Base-by-base conservation (phyloP, 768 basidiomycete genomes). In the Daedaleopsis sinensis region DNA sequence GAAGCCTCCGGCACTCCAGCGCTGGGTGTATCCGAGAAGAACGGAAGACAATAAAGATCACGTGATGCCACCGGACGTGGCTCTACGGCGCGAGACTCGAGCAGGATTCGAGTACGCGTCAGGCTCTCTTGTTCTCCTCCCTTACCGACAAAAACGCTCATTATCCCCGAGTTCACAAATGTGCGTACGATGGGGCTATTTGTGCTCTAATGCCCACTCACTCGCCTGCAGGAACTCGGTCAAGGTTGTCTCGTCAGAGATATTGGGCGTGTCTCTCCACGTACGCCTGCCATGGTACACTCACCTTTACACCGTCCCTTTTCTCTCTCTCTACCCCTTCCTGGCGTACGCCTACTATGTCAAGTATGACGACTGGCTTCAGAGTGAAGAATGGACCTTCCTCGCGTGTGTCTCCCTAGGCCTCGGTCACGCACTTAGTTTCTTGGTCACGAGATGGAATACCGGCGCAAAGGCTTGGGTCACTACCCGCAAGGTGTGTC, bases 381-480 rank as follows among this genome's bases (percentile, higher is more conserved):
- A 88, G 70, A 93, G 91, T 59, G 94, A 96, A 76, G 96, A 98
- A 73, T 98, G 96, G 96, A 96, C 97, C 0, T 99, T 98, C 72
- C 84, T 98, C 21, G 92, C 91, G 39, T 94, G 91, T 65, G 89
- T 96, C 15, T 76, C 86, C 3, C 83, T 99, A 9, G 91, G 91
- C 21, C 89, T 85, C 7, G 86, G 90, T 2, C 97, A 98, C 73
- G 94, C 94, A 3, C 82, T 99, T 58, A 94, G 92, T 70, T 99
- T 95, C 75, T 79, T 99, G 48, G 80, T 90, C 13, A 99, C 96
- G 0, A 84, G 84, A 66, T 99, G 97, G 97, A 94, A 86, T 70
- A 81, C 89, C 12, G 84, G 78, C 27, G 91, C 92, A 55, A 84
- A 85, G 55, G 88, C 93, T 37, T 86, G 84, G 81, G 81, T 96